Conservation (phyloP, 1,284 basidiomycete species). For the Macrocystidia cucumis region DNA sequence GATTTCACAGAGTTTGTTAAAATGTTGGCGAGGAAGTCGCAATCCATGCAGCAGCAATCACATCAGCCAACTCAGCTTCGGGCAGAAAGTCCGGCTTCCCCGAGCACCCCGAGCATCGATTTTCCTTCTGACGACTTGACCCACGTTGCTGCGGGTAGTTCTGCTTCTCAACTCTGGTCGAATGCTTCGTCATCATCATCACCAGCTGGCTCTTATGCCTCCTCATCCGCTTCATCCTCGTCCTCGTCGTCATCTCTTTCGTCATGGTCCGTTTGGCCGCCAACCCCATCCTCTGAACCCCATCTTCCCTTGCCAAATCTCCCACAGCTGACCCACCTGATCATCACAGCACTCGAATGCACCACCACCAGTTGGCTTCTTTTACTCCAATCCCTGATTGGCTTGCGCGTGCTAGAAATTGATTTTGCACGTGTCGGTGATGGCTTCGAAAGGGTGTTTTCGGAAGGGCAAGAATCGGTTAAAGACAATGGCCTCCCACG, state of each 20-base stretch:
- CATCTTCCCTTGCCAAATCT: slow-evolving; percentile 22
- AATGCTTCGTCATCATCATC: slow-evolving; percentile 1
- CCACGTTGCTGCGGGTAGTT: background rate
- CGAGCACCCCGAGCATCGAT: slow-evolving; percentile 3
- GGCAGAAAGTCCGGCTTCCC: slow-evolving; percentile 6
- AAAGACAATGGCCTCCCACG: slow-evolving; percentile 8
- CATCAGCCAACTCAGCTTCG: too few relatives aligned
- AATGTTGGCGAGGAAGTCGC: slow-evolving; percentile 23
- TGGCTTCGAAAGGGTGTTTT: slow-evolving; percentile 28
- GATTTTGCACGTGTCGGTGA: slow-evolving; percentile 32
- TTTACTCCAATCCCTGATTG: slow-evolving; percentile 26
- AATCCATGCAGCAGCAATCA: too few relatives aligned
- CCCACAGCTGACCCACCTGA: slow-evolving; percentile 29
- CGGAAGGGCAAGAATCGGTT: slow-evolving; percentile 12
- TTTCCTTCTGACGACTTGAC: background rate
- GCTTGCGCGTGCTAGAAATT: slow-evolving; percentile 34
- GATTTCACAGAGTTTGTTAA: slow-evolving; percentile 40
- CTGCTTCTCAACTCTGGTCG: background rate
- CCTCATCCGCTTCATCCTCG: background rate
- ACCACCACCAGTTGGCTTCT: slow-evolving; percentile 24
- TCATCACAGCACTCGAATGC: slow-evolving; percentile 39
- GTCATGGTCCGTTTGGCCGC: background rate
- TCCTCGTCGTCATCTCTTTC: background rate
- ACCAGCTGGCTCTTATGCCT: background rate
- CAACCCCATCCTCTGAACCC: slow-evolving; percentile 7